Evolutionary conservation across 441 rosid species (phyloP).

Genomic region (Breynia disticha): DNA sequence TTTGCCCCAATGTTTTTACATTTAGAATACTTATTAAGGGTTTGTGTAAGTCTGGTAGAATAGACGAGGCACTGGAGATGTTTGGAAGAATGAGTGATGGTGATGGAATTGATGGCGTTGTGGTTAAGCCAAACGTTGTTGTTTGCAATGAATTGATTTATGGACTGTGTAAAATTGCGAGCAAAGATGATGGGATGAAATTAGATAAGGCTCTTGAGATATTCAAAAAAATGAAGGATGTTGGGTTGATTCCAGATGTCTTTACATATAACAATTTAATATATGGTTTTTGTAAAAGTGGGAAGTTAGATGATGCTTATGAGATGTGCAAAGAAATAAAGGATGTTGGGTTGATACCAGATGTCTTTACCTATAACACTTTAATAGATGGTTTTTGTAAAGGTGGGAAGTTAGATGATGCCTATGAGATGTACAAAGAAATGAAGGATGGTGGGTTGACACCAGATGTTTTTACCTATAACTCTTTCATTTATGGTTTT

Average conservation of each 20-base stretch:
- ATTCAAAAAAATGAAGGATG: slow-evolving; percentile 22
- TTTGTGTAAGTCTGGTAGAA: slow-evolving; percentile 48
- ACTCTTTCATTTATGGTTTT: no score
- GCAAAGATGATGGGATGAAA: slow-evolving; percentile 60
- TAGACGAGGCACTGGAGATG: slow-evolving; percentile 53
- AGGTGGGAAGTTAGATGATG: slow-evolving; percentile 44
- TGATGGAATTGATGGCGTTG: slow-evolving; percentile 22
- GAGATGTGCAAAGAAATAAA: slow-evolving; percentile 52
- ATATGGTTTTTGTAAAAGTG: slow-evolving; percentile 58
- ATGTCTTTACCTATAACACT: slow-evolving; percentile 44
- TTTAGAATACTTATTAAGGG: slow-evolving; percentile 54
- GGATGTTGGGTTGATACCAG: slow-evolving; percentile 33
- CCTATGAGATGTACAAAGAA: no score
- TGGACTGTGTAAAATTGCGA: slow-evolving; percentile 71
- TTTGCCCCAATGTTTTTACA: slow-evolving; percentile 46
- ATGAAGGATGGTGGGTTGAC: no score
- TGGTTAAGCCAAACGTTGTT: slow-evolving; percentile 50
- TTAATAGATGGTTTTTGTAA: slow-evolving; percentile 64
- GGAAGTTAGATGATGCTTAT: slow-evolving; percentile 44
- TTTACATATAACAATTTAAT: slow-evolving; percentile 67
- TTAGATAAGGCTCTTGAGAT: slow-evolving; percentile 44
- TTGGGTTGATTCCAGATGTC: slow-evolving; percentile 35
- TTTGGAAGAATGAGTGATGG: slow-evolving; percentile 36
- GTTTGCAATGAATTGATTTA: slow-evolving; percentile 59
- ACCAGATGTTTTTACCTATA: no score